A percentile compares a stretch with the other conserved stretches of the same genome.
Evolutionary conservation across 1,284 basidiomycete genomes (phyloP).

Genomic region (Cutaneotrichosporon sp.): DNA sequence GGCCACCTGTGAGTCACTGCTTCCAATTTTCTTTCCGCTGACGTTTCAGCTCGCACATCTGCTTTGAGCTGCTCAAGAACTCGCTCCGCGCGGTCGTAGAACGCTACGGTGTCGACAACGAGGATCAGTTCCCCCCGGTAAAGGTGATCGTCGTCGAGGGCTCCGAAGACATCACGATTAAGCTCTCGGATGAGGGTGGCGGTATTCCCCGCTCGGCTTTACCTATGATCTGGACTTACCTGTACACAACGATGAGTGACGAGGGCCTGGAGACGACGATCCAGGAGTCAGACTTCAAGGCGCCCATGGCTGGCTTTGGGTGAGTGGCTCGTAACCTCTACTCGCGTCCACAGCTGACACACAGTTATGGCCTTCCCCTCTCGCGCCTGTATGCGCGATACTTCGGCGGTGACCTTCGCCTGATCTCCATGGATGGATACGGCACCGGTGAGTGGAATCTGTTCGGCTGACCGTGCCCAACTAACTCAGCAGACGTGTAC

Average conservation of each 20-base stretch:
- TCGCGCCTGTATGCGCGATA: constrained; percentile 67
- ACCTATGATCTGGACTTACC: constrained; percentile 89
- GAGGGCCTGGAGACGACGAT: constrained; percentile 82
- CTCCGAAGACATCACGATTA: constrained; percentile 92
- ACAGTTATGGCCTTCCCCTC: constrained; percentile 75
- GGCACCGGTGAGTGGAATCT: constrained; percentile 2
- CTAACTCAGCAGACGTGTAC: constrained; percentile 51
- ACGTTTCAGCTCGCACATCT: constrained; percentile 71
- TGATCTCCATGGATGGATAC: constrained; percentile 92
- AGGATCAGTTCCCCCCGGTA: constrained; percentile 83
- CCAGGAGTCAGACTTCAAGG: constrained; percentile 88
- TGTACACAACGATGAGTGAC: constrained; percentile 96
- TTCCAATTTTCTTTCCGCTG: too few relatives aligned
- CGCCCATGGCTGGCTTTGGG: constrained; percentile 94
- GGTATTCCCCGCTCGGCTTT: constrained; percentile 92
- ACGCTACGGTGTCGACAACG: constrained; percentile 69
- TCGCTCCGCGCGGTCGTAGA: constrained; percentile 95
- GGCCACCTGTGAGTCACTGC: constrained; percentile 65
- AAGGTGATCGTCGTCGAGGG: constrained; percentile 96
- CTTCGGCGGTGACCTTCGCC: constrained; percentile 79
- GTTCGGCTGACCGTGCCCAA: constrained; percentile 54
- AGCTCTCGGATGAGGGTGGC: constrained; percentile 93
- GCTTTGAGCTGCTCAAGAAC: constrained; percentile 98
- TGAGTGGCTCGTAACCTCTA: constrained; percentile 84
- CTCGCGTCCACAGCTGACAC: constrained; percentile 4